Base-by-base conservation (phyloP, 202 grass and related monocot genomes). In the Tripidium arundinaceum region DNA sequence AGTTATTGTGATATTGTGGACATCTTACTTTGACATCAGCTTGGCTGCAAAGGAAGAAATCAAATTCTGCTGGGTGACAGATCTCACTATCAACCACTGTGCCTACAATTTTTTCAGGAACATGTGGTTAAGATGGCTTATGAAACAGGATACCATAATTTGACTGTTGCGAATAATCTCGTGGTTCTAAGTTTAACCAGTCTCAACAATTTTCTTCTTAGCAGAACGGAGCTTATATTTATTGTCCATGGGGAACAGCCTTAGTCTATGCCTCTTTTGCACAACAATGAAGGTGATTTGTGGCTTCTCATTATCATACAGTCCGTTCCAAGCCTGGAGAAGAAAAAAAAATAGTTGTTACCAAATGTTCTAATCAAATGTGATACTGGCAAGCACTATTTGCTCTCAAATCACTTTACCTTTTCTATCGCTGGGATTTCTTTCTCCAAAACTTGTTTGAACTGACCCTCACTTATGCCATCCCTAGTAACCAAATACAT, bases 211-310 rank as follows among this genome's bases (percentile, higher is more conserved):
- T 65, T 31, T 6, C 31, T 4, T 37, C 9, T n/a, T 18, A 36
- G 7, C 62, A 8, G 8, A 1, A n/a, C 2, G 7, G n/a, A 5
- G n/a, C 19, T 57, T n/a, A 22, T 57, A n/a, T 22, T 57, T 24
- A 7, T 24, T 9, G 8, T 10, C 36, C 3, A 1, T 11, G 15
- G 62, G 72, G 78, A 90, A 93, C 34, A 97, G 47, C 25, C 91
- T 84, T 19, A 84, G 91, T 37, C 91, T 88, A 55, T 97, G 88
- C 29, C 93, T 83, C 76, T 97, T 97, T 79, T 93, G 93, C 18
- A 93, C 84, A 27, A 91, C 82, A 65, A 97, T 87, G 76, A 90
- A 93, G 45, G 94, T 93, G 42, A 97, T 87, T 3, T 73, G 52
- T 22, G 89, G 85, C 31, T 88, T 81, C 11, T 72, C 62, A 8